Percentiles rank a stretch among this genome's conserved stretches.
These are phyloP conservation scores for Leccinum variicolor DNA, from an alignment of 768 basidiomycete genomes.

Conservation along the genomic window DNA sequence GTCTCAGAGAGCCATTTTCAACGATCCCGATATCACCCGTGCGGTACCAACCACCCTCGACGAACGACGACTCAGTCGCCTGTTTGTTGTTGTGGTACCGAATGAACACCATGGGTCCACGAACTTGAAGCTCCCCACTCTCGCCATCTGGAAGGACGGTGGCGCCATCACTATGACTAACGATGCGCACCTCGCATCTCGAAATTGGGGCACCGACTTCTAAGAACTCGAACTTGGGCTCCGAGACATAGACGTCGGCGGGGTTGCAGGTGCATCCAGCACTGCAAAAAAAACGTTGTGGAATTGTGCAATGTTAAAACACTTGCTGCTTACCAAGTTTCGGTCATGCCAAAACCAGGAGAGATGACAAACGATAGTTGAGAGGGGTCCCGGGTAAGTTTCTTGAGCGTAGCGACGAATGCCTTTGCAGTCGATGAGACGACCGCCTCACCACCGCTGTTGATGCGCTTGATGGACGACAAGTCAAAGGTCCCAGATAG, in stretches of 20 bases:
- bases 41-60: background rate
- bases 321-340: background rate
- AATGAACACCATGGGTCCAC: background rate
- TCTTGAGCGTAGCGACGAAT: slow-evolving; percentile 32
- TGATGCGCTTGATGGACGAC: slow-evolving; percentile 1
- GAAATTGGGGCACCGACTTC: background rate
- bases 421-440: slow-evolving; percentile 28
- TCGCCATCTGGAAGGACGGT: background rate
- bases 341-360: slow-evolving; percentile 29
- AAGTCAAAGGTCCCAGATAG: slow-evolving; percentile 28
- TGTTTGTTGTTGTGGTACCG: background rate
- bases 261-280: background rate
- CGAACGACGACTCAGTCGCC: background rate
- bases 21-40: slow-evolving; percentile 31
- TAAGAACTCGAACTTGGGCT: slow-evolving; percentile 2
- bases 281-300: background rate
- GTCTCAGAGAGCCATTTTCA: slow-evolving; percentile 27
- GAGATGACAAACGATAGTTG: slow-evolving; percentile 17
- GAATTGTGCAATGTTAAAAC: background rate
- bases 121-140: background rate
- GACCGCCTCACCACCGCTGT: background rate
- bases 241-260: slow-evolving; percentile 5
- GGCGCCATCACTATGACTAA: background rate
- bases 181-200: background rate
- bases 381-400: slow-evolving; percentile 10